Evolutionary conservation across 2,329 filamentous ascomycete species (phyloP).

Genomic region (Fusarium annulatum): DNA sequence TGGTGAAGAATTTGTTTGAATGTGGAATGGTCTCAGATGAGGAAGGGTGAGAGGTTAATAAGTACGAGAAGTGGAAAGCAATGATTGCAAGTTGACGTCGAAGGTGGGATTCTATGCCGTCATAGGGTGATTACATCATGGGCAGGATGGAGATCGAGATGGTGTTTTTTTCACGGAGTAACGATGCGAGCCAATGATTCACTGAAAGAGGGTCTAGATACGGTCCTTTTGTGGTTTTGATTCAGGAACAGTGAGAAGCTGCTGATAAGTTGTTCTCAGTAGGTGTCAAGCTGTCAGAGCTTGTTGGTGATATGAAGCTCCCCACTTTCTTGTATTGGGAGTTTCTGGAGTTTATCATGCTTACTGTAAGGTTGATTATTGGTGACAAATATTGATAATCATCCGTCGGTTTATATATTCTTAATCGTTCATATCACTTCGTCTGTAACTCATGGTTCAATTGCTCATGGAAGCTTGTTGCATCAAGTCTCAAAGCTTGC

Average conservation of each 20-base stretch:
- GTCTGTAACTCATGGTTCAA: neutral
- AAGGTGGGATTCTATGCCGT: slow-evolving; percentile 40
- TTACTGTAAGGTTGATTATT: slow-evolving; percentile 1
- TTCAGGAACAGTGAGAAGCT: slow-evolving; percentile 7
- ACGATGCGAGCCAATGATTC: neutral
- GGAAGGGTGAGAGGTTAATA: slow-evolving; percentile 15
- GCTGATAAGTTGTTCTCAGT: neutral
- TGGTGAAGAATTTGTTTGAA: neutral
- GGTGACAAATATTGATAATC: neutral
- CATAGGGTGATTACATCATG: slow-evolving; percentile 46
- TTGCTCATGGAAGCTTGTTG: neutral
- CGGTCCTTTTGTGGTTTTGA: neutral
- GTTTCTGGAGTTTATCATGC: slow-evolving; percentile 4
- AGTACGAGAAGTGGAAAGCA: slow-evolving; percentile 8
- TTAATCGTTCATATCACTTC: too few species aligned
- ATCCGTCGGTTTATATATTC: rapidly evolving
- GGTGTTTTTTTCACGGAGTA: slow-evolving; percentile 4
- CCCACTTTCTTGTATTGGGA: slow-evolving; percentile 5
- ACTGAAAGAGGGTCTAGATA: neutral
- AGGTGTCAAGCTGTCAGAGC: slow-evolving; percentile 15
- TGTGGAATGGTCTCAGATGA: neutral
- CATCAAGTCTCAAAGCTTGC: rapidly evolving
- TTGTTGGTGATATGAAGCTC: neutral
- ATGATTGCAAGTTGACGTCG: slow-evolving; percentile 44
- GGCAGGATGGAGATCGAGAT: slow-evolving; percentile 29